Evolutionary conservation across 352 stramenopile genomes (phyloP), one percentile per base, ranked within the genome.

Genomic region (Thalassiosira mediterranea): DNA sequence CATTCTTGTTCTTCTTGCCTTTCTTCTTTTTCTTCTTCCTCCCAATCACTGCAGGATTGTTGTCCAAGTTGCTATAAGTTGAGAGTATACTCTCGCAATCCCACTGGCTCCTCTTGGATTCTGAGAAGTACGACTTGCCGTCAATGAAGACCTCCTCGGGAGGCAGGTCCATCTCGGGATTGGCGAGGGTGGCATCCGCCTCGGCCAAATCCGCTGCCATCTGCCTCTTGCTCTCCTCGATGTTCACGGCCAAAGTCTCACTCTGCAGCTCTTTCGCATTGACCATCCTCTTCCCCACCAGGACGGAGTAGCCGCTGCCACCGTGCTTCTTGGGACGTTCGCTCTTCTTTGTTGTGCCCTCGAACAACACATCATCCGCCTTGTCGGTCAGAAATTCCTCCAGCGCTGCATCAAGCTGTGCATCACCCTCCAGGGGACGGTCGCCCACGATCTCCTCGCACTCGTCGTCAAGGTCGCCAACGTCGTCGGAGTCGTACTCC

Each of bases 21-120:
- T 90, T 90, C 63, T 93, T 95, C 67, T 96, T 95, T 64, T 90
- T 90, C 29, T 86, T 84, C 40, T 88, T 88, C 57, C 95, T 90
- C 38, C 87, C 86, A 60, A 98, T 91, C 4, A 98, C 72, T 5
- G 93, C 97, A 23, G 97, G 97, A 83, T 98, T 97, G 88, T 99
- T 99, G 82, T 98, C 96, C 72, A 98, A 62, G 76, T 97, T 98
- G 29, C 95, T 98, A 88, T 98, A 99, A 38, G 96, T 99, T 62
- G 95, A 98, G 57, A 99, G 88, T 58, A 99, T 98, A 46, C 95
- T 98, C 81, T 99, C 96, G 70, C 94, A 98, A 86, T 99, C 97
- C 96, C 96, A 99, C 67, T 91, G 84, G 67, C 95, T 94, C 23
- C 82, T 46, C 42, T 79, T 67, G 21, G 57, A 81, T 51, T 87